Conservation (phyloP, 495 filamentous ascomycete species). For the Aspergillus panamensis region DNA sequence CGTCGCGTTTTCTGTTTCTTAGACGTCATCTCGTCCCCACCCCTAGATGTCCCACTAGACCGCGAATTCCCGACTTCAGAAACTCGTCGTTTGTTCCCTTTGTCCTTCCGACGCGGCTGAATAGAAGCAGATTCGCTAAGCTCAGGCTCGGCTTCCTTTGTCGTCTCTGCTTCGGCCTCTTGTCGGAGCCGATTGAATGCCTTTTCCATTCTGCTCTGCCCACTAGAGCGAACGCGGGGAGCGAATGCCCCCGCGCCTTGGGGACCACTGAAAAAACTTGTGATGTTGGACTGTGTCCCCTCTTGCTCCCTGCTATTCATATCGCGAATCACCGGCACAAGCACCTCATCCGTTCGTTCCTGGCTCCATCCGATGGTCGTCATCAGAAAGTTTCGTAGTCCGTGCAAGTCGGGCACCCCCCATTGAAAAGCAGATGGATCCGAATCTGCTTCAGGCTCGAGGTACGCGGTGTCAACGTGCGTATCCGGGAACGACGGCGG, state of each 20-base stretch:
- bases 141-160: not conserved
- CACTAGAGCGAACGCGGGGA: constrained; percentile 58
- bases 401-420: constrained; percentile 91
- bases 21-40: constrained; percentile 12
- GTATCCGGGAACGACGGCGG: constrained; percentile 71
- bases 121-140: not conserved
- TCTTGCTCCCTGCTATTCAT: constrained; percentile 85
- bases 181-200: constrained; percentile 67
- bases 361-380: constrained; percentile 87
- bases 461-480: constrained; percentile 75
- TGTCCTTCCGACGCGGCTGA: constrained; percentile 13
- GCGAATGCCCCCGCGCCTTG: constrained; percentile 73
- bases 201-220: constrained; percentile 76
- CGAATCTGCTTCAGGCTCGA: constrained; percentile 77
- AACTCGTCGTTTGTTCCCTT: constrained; percentile 20
- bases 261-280: constrained; percentile 70
- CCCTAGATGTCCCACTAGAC: not conserved
- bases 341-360: constrained; percentile 88
- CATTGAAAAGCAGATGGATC: constrained; percentile 80
- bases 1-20: constrained; percentile 20
- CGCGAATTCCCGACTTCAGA: constrained; percentile 5
- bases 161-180: constrained; percentile 40
- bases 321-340: constrained; percentile 89
- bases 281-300: constrained; percentile 94
- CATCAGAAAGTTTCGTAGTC: constrained; percentile 83